Percentiles rank a stretch among this genome's conserved stretches.
Evolutionary conservation across 73 alveolate genomes (phyloP).

Genomic region (Tetrahymena elliotti): DNA sequence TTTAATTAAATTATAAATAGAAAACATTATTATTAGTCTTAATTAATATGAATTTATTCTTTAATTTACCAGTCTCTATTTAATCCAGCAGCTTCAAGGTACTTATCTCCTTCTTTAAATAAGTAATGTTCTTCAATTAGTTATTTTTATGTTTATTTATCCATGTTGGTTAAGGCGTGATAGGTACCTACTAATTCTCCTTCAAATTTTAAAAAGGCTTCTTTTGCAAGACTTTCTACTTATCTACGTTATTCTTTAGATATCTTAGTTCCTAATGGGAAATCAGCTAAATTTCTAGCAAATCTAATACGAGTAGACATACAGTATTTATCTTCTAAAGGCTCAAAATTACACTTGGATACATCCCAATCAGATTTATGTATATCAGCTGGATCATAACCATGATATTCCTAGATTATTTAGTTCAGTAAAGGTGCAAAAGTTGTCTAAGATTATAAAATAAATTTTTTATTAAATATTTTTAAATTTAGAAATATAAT

Average conservation of each 20-base stretch:
- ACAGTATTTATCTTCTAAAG: slow-evolving; percentile 11
- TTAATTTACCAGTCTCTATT: slow-evolving; percentile 42
- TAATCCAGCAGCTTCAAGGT: slow-evolving; percentile 34
- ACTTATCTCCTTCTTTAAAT: slow-evolving; percentile 45
- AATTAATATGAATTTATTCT: too few relatives aligned
- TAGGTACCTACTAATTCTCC: slow-evolving; percentile 9
- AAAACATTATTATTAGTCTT: too few relatives aligned
- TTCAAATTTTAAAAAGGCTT: slow-evolving; percentile 17
- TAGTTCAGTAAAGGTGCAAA: slow-evolving; percentile 14
- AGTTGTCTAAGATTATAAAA: not conserved
- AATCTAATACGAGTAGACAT: slow-evolving; percentile 32
- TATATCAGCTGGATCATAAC: slow-evolving; percentile 18
- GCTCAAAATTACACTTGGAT: slow-evolving; percentile 13
- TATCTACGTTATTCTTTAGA: slow-evolving; percentile 39
- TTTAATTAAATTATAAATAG: too few relatives aligned
- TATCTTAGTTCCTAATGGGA: slow-evolving; percentile 35
- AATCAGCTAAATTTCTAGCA: slow-evolving; percentile 45
- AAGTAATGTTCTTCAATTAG: slow-evolving; percentile 15
- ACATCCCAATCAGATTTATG: slow-evolving; percentile 33
- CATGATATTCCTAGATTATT: slow-evolving; percentile 29
- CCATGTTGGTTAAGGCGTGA: slow-evolving; percentile 6
- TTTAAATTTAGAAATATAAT: too few relatives aligned
- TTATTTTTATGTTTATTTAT: slow-evolving; percentile 12
- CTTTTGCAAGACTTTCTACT: slow-evolving; percentile 13
- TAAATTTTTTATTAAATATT: not conserved